Evolutionary conservation across 305 asterid species (phyloP).

Genomic region (Petunia hybrid): DNA sequence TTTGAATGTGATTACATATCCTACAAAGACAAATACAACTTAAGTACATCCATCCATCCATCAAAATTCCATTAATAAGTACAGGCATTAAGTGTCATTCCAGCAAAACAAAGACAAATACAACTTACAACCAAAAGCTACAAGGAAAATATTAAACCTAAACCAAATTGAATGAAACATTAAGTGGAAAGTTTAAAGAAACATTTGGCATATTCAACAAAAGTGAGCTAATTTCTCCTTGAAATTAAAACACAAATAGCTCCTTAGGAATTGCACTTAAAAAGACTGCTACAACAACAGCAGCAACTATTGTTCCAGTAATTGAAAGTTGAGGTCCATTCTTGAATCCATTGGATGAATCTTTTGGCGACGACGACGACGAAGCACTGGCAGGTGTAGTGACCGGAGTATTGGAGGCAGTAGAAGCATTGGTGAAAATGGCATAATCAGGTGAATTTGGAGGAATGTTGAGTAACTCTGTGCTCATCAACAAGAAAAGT

Average conservation of each 20-base stretch:
- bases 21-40: too few relatives aligned
- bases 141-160: neutral
- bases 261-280: constrained; percentile 33
- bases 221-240: neutral
- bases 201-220: neutral
- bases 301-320: neutral
- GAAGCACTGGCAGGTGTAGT: constrained; percentile 36
- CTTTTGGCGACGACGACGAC: neutral
- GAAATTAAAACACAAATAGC: neutral
- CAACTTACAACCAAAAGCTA: neutral
- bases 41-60: neutral
- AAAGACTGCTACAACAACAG: constrained; percentile 33
- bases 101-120: neutral
- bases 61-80: neutral
- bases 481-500: constrained; percentile 1
- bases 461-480: constrained; percentile 70
- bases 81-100: neutral
- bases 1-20: neutral
- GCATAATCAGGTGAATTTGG: constrained; percentile 77
- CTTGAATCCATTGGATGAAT: constrained; percentile 35
- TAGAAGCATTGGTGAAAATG: constrained; percentile 56
- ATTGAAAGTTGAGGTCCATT: constrained; percentile 36
- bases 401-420: constrained; percentile 38
- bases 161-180: neutral
- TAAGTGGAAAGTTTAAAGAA: neutral